A percentile compares a stretch with the other conserved stretches of the same genome.
Conservation (phyloP, 805 yeast genomes). For the Lipomyces sp. region DNA sequence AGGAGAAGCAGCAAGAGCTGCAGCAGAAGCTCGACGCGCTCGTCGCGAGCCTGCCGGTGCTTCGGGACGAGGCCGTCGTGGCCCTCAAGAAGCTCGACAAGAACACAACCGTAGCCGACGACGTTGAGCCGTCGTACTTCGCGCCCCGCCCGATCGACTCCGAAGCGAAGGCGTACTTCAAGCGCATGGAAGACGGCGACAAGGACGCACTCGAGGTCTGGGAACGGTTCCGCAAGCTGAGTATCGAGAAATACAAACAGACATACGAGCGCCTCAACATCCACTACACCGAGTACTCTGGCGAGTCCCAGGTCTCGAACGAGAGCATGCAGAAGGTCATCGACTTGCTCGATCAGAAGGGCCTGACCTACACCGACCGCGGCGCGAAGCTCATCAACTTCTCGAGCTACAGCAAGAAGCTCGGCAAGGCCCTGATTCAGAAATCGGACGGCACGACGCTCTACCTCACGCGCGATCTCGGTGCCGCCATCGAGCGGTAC, state of each 20-base stretch:
- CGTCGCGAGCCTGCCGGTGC: slow-evolving; percentile 19
- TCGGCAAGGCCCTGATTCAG: slow-evolving; percentile 88
- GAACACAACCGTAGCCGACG: background rate
- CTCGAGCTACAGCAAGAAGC: slow-evolving; percentile 77
- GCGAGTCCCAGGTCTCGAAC: slow-evolving; percentile 89
- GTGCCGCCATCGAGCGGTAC: slow-evolving; percentile 91
- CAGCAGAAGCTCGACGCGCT: slow-evolving; percentile 2
- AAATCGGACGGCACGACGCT: slow-evolving; percentile 94
- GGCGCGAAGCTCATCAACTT: slow-evolving; percentile 90
- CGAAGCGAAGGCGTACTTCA: slow-evolving; percentile 83
- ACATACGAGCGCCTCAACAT: slow-evolving; percentile 93
- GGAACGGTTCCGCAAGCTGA: slow-evolving; percentile 85
- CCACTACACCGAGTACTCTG: slow-evolving; percentile 81
- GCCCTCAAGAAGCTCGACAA: slow-evolving; percentile 17
- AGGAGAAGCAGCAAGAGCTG: slow-evolving; percentile 35
- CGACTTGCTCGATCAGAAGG: slow-evolving; percentile 59
- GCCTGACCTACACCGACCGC: slow-evolving; percentile 75
- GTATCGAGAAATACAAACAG: slow-evolving; percentile 77
- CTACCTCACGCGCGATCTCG: slow-evolving; percentile 92
- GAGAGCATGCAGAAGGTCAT: slow-evolving; percentile 66
- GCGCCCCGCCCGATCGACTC: slow-evolving; percentile 55
- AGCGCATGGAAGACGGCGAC: slow-evolving; percentile 91
- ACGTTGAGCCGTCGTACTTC: slow-evolving; percentile 14
- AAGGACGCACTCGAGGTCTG: slow-evolving; percentile 70
- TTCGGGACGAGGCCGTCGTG: slow-evolving; percentile 15